Percentiles rank a stretch among this genome's conserved stretches.
Conservation (phyloP, 495 filamentous ascomycete genomes). For the Tuber aestivum region DNA sequence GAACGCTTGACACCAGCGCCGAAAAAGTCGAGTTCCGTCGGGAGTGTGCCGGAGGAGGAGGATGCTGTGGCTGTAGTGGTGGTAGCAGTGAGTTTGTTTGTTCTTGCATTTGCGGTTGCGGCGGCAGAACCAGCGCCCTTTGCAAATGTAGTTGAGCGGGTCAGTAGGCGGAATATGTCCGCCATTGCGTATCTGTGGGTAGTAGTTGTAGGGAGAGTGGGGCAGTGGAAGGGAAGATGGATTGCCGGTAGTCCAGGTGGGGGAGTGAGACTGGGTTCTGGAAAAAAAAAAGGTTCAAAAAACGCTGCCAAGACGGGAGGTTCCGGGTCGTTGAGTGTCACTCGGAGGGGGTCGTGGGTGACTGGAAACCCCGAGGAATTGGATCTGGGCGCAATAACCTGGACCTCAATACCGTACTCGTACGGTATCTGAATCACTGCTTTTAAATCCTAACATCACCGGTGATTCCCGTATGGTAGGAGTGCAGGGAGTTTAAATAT, state of each 20-base stretch:
- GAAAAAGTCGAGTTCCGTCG: conserved; percentile 39
- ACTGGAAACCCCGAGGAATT: not conserved
- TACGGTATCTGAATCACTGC: conserved; percentile 3
- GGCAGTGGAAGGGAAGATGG: not conserved
- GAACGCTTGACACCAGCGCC: conserved; percentile 12
- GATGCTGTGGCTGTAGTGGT: conserved; percentile 7
- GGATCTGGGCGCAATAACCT: conserved; percentile 3
- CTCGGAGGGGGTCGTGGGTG: conserved; percentile 4
- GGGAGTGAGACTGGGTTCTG: not conserved
- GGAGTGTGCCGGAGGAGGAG: conserved; percentile 4
- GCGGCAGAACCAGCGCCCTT: conserved; percentile 43
- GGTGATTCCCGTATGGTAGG: not conserved
- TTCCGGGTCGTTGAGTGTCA: conserved; percentile 9
- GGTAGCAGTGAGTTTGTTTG: conserved; percentile 25
- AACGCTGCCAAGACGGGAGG: conserved; percentile 28
- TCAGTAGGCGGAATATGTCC: conserved; percentile 62
- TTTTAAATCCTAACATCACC: not conserved
- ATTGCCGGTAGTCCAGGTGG: too few relatives aligned
- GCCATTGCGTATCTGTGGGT: conserved; percentile 22
- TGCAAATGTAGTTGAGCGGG: conserved; percentile 54
- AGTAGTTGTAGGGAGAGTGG: not conserved
- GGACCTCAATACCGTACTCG: too few relatives aligned
- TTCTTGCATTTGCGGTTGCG: conserved; percentile 36
- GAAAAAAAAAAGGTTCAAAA: conserved; percentile 8
- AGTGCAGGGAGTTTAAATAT: not conserved